phyloP scores from a whole-genome alignment of 805 yeast species.

The Metschnikowia drakensbergensis region DNA sequence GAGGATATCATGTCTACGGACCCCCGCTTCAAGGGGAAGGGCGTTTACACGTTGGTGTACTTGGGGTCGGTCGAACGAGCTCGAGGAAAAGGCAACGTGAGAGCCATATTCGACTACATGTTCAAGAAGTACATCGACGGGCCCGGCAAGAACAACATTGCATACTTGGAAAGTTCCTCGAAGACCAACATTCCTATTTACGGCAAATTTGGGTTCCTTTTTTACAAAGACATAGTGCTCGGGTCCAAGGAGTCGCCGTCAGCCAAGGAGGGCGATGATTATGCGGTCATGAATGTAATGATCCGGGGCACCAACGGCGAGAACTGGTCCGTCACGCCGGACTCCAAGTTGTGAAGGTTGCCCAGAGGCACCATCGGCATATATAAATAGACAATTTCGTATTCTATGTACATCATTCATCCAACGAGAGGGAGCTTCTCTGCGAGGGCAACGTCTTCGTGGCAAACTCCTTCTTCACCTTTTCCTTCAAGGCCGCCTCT shows the following conservation, averaged over 20 bases:
- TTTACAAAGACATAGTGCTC: constrained; percentile 47
- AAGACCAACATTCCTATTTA: constrained; percentile 49
- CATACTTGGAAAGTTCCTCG: constrained; percentile 51
- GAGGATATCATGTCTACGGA: constrained; percentile 44
- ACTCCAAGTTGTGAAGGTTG: constrained; percentile 11
- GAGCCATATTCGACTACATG: constrained; percentile 48
- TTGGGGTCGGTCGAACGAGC: constrained; percentile 43
- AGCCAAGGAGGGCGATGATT: constrained; percentile 36
- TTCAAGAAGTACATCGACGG: constrained; percentile 44
- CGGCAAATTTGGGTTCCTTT: constrained; percentile 47
- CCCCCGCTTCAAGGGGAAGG: constrained; percentile 32
- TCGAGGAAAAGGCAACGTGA: constrained; percentile 54
- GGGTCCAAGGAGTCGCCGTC: constrained; percentile 25
- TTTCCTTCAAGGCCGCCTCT: constrained; percentile 48
- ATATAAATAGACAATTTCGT: not conserved
- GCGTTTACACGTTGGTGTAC: constrained; percentile 43
- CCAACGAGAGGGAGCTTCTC: constrained; percentile 41
- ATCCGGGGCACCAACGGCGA: constrained; percentile 35
- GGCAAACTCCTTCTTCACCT: constrained; percentile 52
- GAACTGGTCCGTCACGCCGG: constrained; percentile 23
- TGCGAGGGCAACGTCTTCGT: constrained; percentile 57
- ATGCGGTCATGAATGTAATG: constrained; percentile 44
- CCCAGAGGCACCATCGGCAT: too few species aligned
- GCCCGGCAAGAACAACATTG: constrained; percentile 27
- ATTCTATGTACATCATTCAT: constrained; percentile 28